Conservation (phyloP, 768 basidiomycete genomes). For the Gymnopilus junonius region DNA sequence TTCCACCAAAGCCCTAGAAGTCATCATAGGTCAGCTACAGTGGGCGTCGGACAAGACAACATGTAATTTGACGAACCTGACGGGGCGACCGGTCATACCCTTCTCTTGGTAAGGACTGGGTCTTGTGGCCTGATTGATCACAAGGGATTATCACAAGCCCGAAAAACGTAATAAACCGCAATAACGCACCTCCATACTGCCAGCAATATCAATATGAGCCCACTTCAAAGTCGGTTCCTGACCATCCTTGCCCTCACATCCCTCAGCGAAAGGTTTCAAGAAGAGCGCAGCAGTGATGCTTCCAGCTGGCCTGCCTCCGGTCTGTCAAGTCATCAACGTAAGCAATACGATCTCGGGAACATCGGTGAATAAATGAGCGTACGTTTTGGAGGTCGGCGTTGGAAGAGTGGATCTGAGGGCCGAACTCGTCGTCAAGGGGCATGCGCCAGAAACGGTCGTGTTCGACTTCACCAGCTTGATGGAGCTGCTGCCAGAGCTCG, state of each 20-base stretch:
- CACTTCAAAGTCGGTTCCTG: conserved; percentile 64
- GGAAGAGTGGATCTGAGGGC: conserved; percentile 73
- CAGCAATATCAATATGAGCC: conserved; percentile 89
- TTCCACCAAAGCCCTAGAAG: conserved; percentile 42
- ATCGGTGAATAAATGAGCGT: conserved; percentile 12
- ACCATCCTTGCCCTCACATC: conserved; percentile 66
- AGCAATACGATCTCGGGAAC: not conserved
- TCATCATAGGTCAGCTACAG: conserved; percentile 1
- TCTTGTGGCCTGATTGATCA: conserved; percentile 46
- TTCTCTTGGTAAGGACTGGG: conserved; percentile 66
- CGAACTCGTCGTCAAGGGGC: conserved; percentile 85
- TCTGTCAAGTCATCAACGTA: conserved; percentile 41
- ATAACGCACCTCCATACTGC: conserved; percentile 69
- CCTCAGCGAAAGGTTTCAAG: conserved; percentile 82
- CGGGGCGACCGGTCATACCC: conserved; percentile 83
- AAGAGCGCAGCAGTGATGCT: conserved; percentile 85
- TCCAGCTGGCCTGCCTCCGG: conserved; percentile 74
- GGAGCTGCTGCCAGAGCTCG: conserved; percentile 71
- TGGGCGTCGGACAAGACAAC: not conserved
- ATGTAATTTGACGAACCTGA: conserved; percentile 52
- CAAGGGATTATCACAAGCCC: not conserved
- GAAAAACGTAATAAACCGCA: not conserved
- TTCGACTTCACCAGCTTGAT: conserved; percentile 71
- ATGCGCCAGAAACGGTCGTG: conserved; percentile 90
- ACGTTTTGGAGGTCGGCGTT: conserved; percentile 88